Conservation (phyloP, 352 stramenopile genomes). For the Lagenidium sp. region DNA sequence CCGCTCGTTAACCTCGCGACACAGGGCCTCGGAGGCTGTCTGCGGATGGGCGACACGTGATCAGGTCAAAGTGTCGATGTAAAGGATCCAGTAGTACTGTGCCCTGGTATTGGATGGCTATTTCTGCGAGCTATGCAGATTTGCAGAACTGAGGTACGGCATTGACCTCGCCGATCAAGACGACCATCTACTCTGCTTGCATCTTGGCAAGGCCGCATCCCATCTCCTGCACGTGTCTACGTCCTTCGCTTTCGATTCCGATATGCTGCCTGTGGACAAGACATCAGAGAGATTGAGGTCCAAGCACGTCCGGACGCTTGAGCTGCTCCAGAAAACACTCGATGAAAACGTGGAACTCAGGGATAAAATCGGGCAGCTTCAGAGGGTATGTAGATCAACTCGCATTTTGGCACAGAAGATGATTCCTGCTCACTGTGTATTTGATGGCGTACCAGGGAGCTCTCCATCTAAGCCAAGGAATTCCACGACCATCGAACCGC, state of each 20-base stretch:
- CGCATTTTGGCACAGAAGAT: not conserved
- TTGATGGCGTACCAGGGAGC: conserved; percentile 13
- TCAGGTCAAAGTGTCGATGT: too few species aligned
- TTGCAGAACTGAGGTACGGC: too few species aligned
- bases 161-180: too few species aligned
- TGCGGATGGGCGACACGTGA: too few species aligned
- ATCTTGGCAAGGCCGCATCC: conserved; percentile 2
- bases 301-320: conserved; percentile 73
- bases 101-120: too few species aligned
- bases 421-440: not conserved
- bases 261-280: conserved; percentile 43
- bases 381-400: conserved; percentile 22
- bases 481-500: conserved; percentile 27
- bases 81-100: too few species aligned
- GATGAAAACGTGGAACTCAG: conserved; percentile 70
- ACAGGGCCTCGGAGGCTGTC: too few species aligned
- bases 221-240: not conserved
- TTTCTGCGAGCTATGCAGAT: too few species aligned
- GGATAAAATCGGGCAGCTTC: conserved; percentile 25
- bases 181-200: too few species aligned
- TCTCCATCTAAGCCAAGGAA: conserved; percentile 32
- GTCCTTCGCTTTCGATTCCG: too few species aligned
- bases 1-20: too few species aligned
- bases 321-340: conserved; percentile 70
- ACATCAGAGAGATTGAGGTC: conserved; percentile 61